Conservation (phyloP, 140 eudicot genomes). For the Cichorium intybus region DNA sequence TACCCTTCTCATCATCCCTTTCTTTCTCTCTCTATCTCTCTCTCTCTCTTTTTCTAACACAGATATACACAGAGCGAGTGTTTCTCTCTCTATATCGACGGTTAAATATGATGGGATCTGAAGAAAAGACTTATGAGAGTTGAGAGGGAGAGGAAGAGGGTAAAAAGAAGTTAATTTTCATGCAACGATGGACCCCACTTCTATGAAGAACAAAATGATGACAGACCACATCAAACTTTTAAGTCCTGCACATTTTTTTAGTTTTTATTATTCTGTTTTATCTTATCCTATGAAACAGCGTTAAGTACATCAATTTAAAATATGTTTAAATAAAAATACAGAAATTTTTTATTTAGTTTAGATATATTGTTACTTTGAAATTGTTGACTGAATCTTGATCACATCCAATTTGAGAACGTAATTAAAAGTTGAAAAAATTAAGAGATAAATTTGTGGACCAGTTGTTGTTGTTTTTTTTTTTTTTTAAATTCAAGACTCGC, state of each 20-base stretch:
- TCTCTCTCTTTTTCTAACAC: constrained; percentile 5
- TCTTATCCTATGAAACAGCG: neutral
- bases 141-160: constrained; percentile 30
- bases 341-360: no score
- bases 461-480: no score
- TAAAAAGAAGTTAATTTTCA: constrained; percentile 37
- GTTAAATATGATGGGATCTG: constrained; percentile 45
- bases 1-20: neutral
- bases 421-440: no score
- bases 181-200: constrained; percentile 38
- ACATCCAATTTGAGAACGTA: no score
- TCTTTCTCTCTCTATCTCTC: constrained; percentile 13
- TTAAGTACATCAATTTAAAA: no score
- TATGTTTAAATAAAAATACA: no score
- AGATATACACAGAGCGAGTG: constrained; percentile 8
- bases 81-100: constrained; percentile 41
- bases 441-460: no score
- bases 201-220: constrained; percentile 30
- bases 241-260: neutral
- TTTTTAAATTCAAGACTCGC: no score
- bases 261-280: neutral
- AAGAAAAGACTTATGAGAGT: constrained; percentile 36
- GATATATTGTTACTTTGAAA: no score
- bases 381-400: no score
- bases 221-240: constrained; percentile 24